Evolutionary conservation across 1,139 yeast species (phyloP), one percentile per base, ranked within the genome.

Genomic region (Pichia terricola): DNA sequence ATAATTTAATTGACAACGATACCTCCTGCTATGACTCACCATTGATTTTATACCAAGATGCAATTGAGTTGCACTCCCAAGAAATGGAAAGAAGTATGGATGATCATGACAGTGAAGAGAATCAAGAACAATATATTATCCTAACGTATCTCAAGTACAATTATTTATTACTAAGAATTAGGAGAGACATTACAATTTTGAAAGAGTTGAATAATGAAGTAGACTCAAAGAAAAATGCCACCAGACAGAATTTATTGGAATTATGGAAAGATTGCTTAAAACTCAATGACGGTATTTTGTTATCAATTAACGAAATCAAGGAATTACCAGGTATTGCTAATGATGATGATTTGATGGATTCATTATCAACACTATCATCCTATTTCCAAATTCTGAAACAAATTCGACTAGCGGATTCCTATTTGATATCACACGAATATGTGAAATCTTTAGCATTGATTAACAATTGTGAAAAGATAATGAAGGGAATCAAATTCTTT

Each of bases 271-370:
- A 77, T 51, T 61, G 66, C 5, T 60, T 70, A 39, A 71, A 80
- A 49, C 62, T 79, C 43, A 75, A 69, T 53, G 73, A 69, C 45
- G 67, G 72, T 11, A 72, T 79, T 41, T 58, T 73, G 7, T 63
- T 67, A 32, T 72, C 77, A 34, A 62, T 81, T 30, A 65, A 64
- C 5, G 81, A 82, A 53, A 63, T 87, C 41, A 69, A 74, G 56
- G 95, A 86, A 49, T 70, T 89, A 44, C 95, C 96, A 0, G 97
- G 97, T 69, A 95, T 89, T 26, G 79, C 82, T 58, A 84, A 85
- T 47, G 95, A 87, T 57, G 94, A 84, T 45, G 81, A 74, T 33
- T 69, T 89, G 45, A 61, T 67, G 50, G 63, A 65, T 22, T 75
- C 84, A 10, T 67, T 88, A 45, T 73, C 70, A 26, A 58, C 69